A percentile compares a stretch with the other conserved stretches of the same genome.
Conservation (phyloP, 2,329 filamentous ascomycete genomes). For the Diaporthe vexans region DNA sequence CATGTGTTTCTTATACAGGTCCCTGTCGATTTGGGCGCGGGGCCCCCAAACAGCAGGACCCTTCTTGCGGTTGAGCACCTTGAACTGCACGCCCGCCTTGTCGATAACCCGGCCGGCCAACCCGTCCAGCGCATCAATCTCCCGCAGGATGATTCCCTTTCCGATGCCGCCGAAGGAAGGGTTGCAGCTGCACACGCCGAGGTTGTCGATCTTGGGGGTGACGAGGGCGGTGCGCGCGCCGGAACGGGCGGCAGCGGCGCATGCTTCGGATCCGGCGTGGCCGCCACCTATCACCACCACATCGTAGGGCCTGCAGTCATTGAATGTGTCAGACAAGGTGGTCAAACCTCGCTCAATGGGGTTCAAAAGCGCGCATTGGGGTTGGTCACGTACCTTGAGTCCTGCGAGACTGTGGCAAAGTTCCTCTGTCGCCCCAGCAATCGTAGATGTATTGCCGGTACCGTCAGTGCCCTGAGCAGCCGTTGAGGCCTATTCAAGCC, state of each 20-base stretch:
- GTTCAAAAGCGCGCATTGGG: neutral
- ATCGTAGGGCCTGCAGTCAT: constrained; percentile 78
- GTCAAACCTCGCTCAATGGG: no score
- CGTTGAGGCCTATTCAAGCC: constrained; percentile 46
- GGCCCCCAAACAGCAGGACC: constrained; percentile 98
- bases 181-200: constrained; percentile 96
- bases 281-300: constrained; percentile 96
- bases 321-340: neutral
- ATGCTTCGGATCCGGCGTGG: constrained; percentile 95
- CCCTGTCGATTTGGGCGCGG: constrained; percentile 93
- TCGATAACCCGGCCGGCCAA: constrained; percentile 91
- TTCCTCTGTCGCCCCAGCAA: constrained; percentile 41
- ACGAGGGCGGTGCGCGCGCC: constrained; percentile 92
- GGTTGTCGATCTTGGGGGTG: constrained; percentile 88
- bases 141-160: constrained; percentile 95
- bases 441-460: constrained; percentile 32
- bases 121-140: constrained; percentile 95
- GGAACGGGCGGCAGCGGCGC: constrained; percentile 87
- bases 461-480: constrained; percentile 40
- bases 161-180: constrained; percentile 98
- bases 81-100: constrained; percentile 95
- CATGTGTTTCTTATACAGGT: constrained; percentile 92
- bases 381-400: constrained; percentile 46
- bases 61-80: constrained; percentile 88
- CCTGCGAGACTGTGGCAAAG: constrained; percentile 52